Evolutionary conservation across 2,329 filamentous ascomycete genomes (phyloP), one percentile per base, ranked within the genome.

Genomic region (Reticulascus tulasneorum): DNA sequence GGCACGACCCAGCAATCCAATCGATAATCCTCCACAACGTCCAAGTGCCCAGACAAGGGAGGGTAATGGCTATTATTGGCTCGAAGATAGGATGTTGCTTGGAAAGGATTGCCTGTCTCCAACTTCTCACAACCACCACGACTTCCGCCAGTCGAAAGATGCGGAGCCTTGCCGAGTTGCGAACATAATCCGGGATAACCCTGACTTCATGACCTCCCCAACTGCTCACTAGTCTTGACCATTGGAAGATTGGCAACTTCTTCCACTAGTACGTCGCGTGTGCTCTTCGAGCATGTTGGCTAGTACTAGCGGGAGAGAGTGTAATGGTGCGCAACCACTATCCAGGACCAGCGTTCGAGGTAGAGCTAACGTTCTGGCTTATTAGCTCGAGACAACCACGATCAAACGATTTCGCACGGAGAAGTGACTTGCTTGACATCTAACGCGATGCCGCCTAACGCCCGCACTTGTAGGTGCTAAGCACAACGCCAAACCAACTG

Each of bases 61-160:
- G 13, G 16, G 16, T 10, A 33, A 31, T 23, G 17, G 36, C 35
- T 35, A 40, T 40, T 28, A 40, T n/a, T 18, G 31, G 31, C 36
- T 28, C 37, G 36, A 32, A 23, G 39, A 36, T 29, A 33, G 37
- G 23, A 33, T 40, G 19, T 9, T 13, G 23, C 40, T 32, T 17
- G 18, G 21, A 29, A 25, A 25, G 40, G 37, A 25, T 35, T 18
- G 23, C 36, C 13, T 36, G 28, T 25, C 23, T 29, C 23, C 15
- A 15, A 18, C 7, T 27, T 25, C 31, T 36, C 23, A 29, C 32
- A 42, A 24, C 22, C 13, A 23, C 27, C 29, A 26, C 16, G 39
- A 11, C 20, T 18, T 32, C 13, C 26, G 15, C 31, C 30, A n/a
- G 21, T 23, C 10, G 26, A 23, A 23, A 27, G 20, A 11, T 18